Evolutionary conservation across 2,329 filamentous ascomycete genomes (phyloP), one percentile per base, ranked within the genome.

Genomic region (Neoarthrinium moseri): DNA sequence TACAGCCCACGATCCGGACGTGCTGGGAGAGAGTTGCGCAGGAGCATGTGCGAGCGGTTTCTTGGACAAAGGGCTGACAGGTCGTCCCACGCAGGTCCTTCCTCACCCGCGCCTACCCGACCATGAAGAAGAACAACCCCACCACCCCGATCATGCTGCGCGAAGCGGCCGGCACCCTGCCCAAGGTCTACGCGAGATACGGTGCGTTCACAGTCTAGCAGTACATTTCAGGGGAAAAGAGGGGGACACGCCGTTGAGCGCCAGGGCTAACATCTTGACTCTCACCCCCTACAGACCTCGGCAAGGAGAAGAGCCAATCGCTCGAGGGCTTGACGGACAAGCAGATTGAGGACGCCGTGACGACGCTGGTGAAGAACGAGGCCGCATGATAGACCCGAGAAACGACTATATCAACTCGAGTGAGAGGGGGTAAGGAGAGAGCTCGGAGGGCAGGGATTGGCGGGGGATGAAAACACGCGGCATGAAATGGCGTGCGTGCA

Each of bases 61-160:
- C n/a, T n/a, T n/a, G n/a, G n/a, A n/a, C n/a, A n/a, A n/a, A n/a
- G n/a, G n/a, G n/a, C n/a, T n/a, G n/a, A n/a, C n/a, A n/a, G n/a
- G n/a, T n/a, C n/a, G n/a, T n/a, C n/a, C 4, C 10, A 11, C 15
- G 41, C 59, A 96, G 94, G 69, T 85, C 87, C 23, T 99, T 99
- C 73, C 79, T 99, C 56, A 86, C 86, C 55, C 84, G 89, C 66
- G 85, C 91, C 56, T 99, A 99, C 71, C 94, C 94, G 37, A 94
- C 89, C 50, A 97, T 99, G 92, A 99, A 99, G 84, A 95, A 95
- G 79, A 89, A 92, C 80, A 99, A 99, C 76, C 94, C 94, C 47
- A 77, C 88, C 70, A 91, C 81, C 39, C 94, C 94, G 45, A 97
- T 99, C 71, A 77, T 99, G 77, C 84, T 99, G 63, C 89, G 94